A percentile compares a stretch with the other conserved stretches of the same genome.
These are phyloP conservation scores for Oenanthe sinensis DNA, from an alignment of 129 eudicot species.

Conservation along the genomic window DNA sequence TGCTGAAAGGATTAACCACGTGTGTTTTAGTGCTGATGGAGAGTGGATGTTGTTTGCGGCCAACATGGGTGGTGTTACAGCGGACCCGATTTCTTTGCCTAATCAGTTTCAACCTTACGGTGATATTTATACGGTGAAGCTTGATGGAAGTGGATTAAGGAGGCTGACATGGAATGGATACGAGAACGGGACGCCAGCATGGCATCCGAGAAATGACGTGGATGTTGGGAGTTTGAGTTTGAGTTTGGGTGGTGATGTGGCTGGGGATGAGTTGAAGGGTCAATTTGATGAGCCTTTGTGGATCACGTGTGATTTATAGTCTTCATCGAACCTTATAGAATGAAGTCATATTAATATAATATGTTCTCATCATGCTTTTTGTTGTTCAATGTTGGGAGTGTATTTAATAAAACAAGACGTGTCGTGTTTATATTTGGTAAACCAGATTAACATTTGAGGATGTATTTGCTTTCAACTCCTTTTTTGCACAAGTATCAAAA, in stretches of 20 bases:
- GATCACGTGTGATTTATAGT: conserved; percentile 39
- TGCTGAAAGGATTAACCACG: conserved; percentile 74
- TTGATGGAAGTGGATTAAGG: conserved; percentile 64
- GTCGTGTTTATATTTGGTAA: neutral
- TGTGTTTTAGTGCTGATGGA: conserved; percentile 59
- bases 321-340: neutral
- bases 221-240: conserved; percentile 23
- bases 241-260: conserved; percentile 8
- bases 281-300: conserved; percentile 67
- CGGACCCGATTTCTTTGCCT: conserved; percentile 68
- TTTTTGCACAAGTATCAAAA: too few species aligned
- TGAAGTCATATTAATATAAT: neutral
- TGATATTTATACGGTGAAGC: conserved; percentile 37
- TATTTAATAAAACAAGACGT: neutral
- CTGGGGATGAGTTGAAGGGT: conserved; percentile 51
- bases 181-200: conserved; percentile 92
- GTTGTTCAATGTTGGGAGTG: neutral
- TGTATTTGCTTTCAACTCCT: too few species aligned
- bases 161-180: conserved; percentile 78
- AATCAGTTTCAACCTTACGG: conserved; percentile 94
- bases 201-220: conserved; percentile 36
- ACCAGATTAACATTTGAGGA: too few species aligned
- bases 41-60: conserved; percentile 76
- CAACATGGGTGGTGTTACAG: conserved; percentile 71
- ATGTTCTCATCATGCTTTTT: neutral